These are phyloP conservation scores for Pythium scleroteichum DNA, from an alignment of 352 stramenopile genomes.

Conservation along the genomic window DNA sequence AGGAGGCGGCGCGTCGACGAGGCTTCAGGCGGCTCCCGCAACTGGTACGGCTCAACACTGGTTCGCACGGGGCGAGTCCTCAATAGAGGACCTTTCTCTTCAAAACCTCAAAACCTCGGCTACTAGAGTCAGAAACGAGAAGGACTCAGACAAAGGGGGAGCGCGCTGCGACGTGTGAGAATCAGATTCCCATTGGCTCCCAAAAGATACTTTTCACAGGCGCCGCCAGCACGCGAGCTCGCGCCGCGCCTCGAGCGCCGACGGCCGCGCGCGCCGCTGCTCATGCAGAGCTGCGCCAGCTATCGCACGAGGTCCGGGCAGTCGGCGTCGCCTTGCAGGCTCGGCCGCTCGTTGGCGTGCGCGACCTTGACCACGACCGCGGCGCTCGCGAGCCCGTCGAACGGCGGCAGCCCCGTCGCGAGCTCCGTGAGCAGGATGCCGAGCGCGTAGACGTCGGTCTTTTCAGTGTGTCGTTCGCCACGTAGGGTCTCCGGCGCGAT, in stretches of 20 bases:
- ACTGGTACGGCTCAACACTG: conserved; percentile 11
- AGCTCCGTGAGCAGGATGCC: conserved; percentile 79
- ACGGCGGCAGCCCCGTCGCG: conserved; percentile 61
- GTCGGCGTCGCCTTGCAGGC: conserved; percentile 8
- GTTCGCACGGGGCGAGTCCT: conserved; percentile 13
- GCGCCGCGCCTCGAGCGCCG: conserved; percentile 3
- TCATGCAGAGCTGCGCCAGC: conserved; percentile 23
- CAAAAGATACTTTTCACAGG: too few species aligned
- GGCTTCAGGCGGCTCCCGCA: too few species aligned
- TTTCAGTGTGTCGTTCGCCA: conserved; percentile 78
- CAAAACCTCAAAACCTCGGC: conserved; percentile 12
- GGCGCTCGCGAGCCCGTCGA: conserved; percentile 44
- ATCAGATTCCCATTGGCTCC: too few species aligned
- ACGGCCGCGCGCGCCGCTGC: conserved; percentile 5
- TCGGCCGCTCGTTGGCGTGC: conserved; percentile 48
- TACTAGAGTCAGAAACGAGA: background rate
- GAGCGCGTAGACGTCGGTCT: conserved; percentile 87
- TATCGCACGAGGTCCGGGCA: conserved; percentile 14
- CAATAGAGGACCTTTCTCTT: conserved; percentile 14
- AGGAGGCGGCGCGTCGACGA: background rate
- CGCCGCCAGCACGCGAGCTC: conserved; percentile 10
- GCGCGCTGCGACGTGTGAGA: conserved; percentile 22
- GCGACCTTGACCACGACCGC: conserved; percentile 66
- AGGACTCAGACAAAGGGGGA: too few species aligned
- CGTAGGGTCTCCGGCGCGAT: conserved; percentile 87